Conservation (phyloP, 2,329 filamentous ascomycete genomes). For the Calonectria honghensis region DNA sequence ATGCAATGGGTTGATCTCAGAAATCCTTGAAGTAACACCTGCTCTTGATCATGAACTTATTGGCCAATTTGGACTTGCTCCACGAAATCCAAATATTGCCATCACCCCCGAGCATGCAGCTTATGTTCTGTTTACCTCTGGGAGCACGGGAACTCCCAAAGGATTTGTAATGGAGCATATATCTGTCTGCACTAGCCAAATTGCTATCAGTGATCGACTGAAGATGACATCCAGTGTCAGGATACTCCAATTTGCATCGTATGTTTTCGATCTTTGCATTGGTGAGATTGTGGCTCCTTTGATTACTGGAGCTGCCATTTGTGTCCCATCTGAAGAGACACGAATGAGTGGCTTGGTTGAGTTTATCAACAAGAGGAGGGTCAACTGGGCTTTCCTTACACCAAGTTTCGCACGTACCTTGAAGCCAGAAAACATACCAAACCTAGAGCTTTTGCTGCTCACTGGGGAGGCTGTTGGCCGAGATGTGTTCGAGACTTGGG, state of each 20-base stretch:
- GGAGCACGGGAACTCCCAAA: slow-evolving; percentile 6
- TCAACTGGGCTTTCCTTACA: slow-evolving; percentile 12
- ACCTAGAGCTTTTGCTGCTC: slow-evolving; percentile 35
- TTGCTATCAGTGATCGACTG: not conserved
- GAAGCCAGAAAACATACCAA: not conserved
- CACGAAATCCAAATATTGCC: not conserved
- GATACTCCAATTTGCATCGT: slow-evolving; percentile 40
- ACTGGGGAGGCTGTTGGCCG: not conserved
- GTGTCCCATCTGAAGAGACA: slow-evolving; percentile 31
- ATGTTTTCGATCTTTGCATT: slow-evolving; percentile 34
- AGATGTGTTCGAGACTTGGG: slow-evolving; percentile 40
- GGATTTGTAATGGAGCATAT: slow-evolving; percentile 11
- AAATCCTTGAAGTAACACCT: not conserved
- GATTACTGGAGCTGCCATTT: slow-evolving; percentile 35
- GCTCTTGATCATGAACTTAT: not conserved
- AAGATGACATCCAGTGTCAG: slow-evolving; percentile 31
- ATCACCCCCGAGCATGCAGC: not conserved
- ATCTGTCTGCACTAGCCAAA: slow-evolving; percentile 19
- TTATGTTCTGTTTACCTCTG: slow-evolving; percentile 51
- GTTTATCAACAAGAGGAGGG: slow-evolving; percentile 6
- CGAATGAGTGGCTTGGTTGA: slow-evolving; percentile 14
- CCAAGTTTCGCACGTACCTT: slow-evolving; percentile 6
- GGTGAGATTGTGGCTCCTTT: slow-evolving; percentile 35
- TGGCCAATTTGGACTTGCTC: not conserved
- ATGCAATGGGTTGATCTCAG: not conserved